Evolutionary conservation across 306 rosid species (phyloP).

Genomic region (Lathyrus aphaca): DNA sequence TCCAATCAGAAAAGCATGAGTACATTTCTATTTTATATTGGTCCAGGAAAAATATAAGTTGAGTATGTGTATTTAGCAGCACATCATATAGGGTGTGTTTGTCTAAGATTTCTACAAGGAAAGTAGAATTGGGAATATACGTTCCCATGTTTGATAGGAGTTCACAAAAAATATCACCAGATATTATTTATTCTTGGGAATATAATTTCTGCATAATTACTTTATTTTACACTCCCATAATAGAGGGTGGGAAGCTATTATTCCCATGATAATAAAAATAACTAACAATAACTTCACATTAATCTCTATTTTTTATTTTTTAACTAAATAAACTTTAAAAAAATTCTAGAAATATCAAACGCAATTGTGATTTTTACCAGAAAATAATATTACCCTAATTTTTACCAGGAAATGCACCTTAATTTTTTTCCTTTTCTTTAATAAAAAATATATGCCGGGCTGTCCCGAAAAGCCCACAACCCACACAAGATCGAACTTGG

Average conservation of each 20-base stretch:
- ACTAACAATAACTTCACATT: neutral
- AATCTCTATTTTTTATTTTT: neutral
- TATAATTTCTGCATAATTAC: neutral
- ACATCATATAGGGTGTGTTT: conserved; percentile 15
- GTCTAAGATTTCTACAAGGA: conserved; percentile 3
- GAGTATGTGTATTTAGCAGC: conserved; percentile 1
- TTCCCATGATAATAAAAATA: neutral
- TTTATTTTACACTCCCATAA: neutral
- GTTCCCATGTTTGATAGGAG: conserved; percentile 1
- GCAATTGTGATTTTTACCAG: neutral
- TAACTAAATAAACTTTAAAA: neutral
- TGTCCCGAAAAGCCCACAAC: neutral
- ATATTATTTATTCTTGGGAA: conserved; percentile 1
- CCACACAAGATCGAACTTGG: neutral
- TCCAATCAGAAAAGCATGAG: conserved; percentile 3
- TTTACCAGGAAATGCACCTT: neutral
- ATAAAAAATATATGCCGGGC: neutral
- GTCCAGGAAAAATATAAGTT: neutral
- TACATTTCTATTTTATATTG: conserved; percentile 20
- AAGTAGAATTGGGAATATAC: neutral
- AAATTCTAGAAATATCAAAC: neutral
- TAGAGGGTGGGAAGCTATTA: neutral
- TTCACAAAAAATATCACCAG: neutral
- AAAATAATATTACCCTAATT: neutral
- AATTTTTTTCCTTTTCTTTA: neutral